These are phyloP conservation scores for Smithsoniella earleae DNA, from an alignment of 163 green algal species.

Conservation along the genomic window DNA sequence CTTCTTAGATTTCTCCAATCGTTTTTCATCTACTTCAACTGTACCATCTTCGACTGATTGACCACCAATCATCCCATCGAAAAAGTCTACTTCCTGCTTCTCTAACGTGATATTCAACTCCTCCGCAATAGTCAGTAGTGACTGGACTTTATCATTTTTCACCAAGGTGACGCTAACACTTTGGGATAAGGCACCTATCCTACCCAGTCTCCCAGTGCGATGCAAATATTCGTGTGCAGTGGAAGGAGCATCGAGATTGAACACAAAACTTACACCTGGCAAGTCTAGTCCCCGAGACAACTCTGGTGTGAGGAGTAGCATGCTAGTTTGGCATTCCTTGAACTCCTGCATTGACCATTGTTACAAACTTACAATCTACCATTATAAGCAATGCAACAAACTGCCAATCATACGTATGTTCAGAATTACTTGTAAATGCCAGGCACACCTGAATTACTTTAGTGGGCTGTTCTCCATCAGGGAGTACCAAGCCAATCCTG, in stretches of 20 bases:
- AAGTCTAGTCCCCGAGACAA: slow-evolving; percentile 7
- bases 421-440: background rate
- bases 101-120: background rate
- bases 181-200: background rate
- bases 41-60: too few species aligned
- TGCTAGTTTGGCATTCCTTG: slow-evolving; percentile 7
- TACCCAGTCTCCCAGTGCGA: background rate
- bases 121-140: background rate
- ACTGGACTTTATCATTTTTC: background rate
- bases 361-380: too few species aligned
- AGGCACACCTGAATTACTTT: slow-evolving; percentile 13
- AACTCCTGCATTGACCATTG: slow-evolving; percentile 30
- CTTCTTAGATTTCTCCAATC: too few species aligned
- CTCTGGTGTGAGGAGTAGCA: slow-evolving; percentile 18
- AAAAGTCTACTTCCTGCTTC: slow-evolving; percentile 1
- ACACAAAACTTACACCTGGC: background rate
- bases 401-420: background rate
- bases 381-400: background rate
- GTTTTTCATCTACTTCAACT: too few species aligned
- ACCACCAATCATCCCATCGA: too few species aligned
- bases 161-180: background rate
- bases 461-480: slow-evolving; percentile 7
- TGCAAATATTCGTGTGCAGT: slow-evolving; percentile 5
- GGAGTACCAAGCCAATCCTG: slow-evolving; percentile 22
- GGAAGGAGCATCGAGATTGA: slow-evolving; percentile 12